phyloP scores from a whole-genome alignment of 2,329 filamentous ascomycete species.

The Fusarium buharicum region DNA sequence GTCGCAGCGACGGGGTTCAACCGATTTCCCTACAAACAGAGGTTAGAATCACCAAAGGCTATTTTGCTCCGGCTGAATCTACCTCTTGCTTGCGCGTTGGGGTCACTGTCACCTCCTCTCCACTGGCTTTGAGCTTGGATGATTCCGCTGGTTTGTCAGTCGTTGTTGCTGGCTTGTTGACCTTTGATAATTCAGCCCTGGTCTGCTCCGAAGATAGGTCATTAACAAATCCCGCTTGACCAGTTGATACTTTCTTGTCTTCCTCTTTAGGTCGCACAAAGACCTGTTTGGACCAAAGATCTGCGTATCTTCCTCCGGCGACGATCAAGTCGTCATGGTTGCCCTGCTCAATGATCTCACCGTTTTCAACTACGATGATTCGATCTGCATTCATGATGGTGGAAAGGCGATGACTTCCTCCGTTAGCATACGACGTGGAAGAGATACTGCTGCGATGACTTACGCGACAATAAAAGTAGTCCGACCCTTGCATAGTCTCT shows the following conservation, averaged over 20 bases:
- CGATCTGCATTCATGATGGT: constrained; percentile 76
- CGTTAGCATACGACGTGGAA: constrained; percentile 12
- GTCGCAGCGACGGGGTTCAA: constrained; percentile 66
- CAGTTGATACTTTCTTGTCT: constrained; percentile 36
- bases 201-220: constrained; percentile 52
- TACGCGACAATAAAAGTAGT: constrained; percentile 75
- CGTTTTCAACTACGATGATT: constrained; percentile 73
- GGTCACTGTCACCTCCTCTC: constrained; percentile 47
- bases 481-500: constrained; percentile 66
- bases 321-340: constrained; percentile 68
- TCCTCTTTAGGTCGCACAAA: constrained; percentile 62
- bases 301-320: constrained; percentile 69
- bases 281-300: constrained; percentile 72
- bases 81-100: constrained; percentile 60
- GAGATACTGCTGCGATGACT: constrained; percentile 41
- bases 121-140: constrained; percentile 33
- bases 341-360: constrained; percentile 71
- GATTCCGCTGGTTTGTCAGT: constrained; percentile 41
- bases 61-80: constrained; percentile 52
- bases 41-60: constrained; percentile 55
- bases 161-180: constrained; percentile 43
- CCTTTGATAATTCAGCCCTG: constrained; percentile 50
- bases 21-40: constrained; percentile 59
- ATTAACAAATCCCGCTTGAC: constrained; percentile 48
- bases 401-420: constrained; percentile 70